phyloP scores from a whole-genome alignment of 805 yeast genomes.

The Komagataella pseudopastoris region DNA sequence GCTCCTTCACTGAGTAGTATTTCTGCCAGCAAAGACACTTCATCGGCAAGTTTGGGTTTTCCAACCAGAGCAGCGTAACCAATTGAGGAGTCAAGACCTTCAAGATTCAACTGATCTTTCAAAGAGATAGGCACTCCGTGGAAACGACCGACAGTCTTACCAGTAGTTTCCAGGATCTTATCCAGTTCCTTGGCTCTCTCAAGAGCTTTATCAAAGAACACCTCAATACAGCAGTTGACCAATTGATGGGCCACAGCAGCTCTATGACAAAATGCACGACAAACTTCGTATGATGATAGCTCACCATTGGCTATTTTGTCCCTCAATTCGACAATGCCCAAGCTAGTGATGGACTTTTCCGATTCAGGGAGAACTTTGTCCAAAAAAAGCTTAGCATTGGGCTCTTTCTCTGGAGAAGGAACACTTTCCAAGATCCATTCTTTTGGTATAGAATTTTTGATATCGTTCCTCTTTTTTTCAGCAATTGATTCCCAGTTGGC shows the following conservation, averaged over 20 bases:
- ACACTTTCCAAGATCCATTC: slow-evolving; percentile 15
- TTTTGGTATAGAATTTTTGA: slow-evolving; percentile 10
- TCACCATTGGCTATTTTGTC: slow-evolving; percentile 5
- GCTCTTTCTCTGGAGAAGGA: slow-evolving; percentile 16
- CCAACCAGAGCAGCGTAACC: slow-evolving; percentile 7
- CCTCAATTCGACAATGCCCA: slow-evolving; percentile 9
- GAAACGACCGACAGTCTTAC: slow-evolving; percentile 9
- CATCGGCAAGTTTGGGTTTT: slow-evolving; percentile 1
- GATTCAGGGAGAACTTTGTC: slow-evolving; percentile 10
- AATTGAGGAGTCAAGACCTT: slow-evolving; percentile 18
- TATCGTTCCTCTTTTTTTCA: neutral
- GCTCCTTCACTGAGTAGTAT: slow-evolving; percentile 11
- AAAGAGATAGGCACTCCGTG: slow-evolving; percentile 29
- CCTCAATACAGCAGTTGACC: slow-evolving; percentile 12
- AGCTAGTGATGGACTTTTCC: slow-evolving; percentile 11
- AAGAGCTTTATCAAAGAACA: slow-evolving; percentile 12
- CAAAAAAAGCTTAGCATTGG: slow-evolving; percentile 10
- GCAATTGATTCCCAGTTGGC: neutral
- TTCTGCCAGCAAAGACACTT: slow-evolving; percentile 10
- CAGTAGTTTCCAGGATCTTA: slow-evolving; percentile 4
- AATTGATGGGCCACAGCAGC: slow-evolving; percentile 16
- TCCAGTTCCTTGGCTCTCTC: slow-evolving; percentile 11
- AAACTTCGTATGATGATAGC: slow-evolving; percentile 8
- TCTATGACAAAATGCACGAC: slow-evolving; percentile 14
- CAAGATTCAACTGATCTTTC: slow-evolving; percentile 31